phyloP scores from a whole-genome alignment of 73 alveolate species.

The Paraurostyla sp. region DNA sequence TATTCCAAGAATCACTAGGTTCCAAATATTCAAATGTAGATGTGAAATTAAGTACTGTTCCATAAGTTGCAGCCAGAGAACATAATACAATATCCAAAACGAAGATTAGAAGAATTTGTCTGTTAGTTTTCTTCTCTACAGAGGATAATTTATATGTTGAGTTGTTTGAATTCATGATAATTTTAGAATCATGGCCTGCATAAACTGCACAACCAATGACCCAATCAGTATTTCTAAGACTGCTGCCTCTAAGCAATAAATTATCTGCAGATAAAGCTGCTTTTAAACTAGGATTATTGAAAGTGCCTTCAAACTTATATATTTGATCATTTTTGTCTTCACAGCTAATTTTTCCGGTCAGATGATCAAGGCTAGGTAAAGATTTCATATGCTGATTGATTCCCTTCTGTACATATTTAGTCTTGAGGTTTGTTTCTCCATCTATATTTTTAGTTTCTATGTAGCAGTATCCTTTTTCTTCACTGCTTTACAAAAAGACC shows the following conservation, averaged over 20 bases:
- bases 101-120: conserved; percentile 61
- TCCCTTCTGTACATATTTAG: conserved; percentile 57
- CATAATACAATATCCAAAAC: conserved; percentile 65
- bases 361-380: neutral
- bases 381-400: neutral
- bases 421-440: conserved; percentile 90
- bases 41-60: conserved; percentile 60
- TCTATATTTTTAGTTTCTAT: conserved; percentile 90
- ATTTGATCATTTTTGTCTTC: neutral
- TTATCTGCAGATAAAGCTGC: conserved; percentile 62
- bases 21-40: neutral
- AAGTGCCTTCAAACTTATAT: neutral
- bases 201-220: conserved; percentile 87
- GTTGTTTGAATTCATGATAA: conserved; percentile 85
- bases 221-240: conserved; percentile 88
- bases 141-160: conserved; percentile 72
- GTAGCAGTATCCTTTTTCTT: conserved; percentile 84
- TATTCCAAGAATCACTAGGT: neutral
- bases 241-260: conserved; percentile 88
- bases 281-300: neutral
- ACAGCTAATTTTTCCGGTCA: neutral
- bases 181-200: conserved; percentile 93
- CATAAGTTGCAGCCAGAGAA: conserved; percentile 58
- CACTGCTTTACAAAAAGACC: conserved; percentile 78
- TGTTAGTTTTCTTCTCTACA: conserved; percentile 65